phyloP scores from a whole-genome alignment of 2,329 filamentous ascomycete genomes.

The Phoma herbarum region DNA sequence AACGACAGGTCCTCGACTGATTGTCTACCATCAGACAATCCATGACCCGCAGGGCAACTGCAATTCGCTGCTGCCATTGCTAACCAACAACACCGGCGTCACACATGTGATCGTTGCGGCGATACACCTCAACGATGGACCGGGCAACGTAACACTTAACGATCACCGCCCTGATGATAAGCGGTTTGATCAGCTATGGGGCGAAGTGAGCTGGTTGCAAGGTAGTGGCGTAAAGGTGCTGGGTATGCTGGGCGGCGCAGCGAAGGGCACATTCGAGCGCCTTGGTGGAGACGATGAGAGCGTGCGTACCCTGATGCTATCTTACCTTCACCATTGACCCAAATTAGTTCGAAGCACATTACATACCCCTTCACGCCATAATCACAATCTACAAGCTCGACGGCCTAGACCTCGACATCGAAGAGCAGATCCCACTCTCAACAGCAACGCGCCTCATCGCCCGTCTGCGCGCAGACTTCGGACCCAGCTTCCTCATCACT shows the following conservation, averaged over 20 bases:
- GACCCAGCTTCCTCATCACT: constrained; percentile 75
- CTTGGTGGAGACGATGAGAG: constrained; percentile 46
- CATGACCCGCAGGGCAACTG: constrained; percentile 63
- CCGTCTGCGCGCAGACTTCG: constrained; percentile 69
- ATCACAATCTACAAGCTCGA: constrained; percentile 63
- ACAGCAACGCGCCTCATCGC: constrained; percentile 65
- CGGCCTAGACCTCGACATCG: constrained; percentile 58
- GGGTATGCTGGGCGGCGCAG: constrained; percentile 88
- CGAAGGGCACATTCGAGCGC: constrained; percentile 73
- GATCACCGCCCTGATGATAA: constrained; percentile 75
- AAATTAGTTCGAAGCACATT: constrained; percentile 74
- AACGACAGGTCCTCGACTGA: constrained; percentile 53
- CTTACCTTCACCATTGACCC: background rate
- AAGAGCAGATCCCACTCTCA: constrained; percentile 75
- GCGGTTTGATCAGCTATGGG: constrained; percentile 78
- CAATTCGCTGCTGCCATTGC: constrained; percentile 69
- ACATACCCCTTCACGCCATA: constrained; percentile 71
- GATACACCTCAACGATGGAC: constrained; percentile 78
- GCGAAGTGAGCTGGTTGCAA: constrained; percentile 76
- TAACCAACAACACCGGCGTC: constrained; percentile 66
- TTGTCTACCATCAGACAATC: constrained; percentile 73
- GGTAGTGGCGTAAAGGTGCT: constrained; percentile 79
- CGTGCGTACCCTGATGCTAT: constrained; percentile 25
- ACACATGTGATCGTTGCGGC: constrained; percentile 90
- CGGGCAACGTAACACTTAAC: constrained; percentile 77